These are phyloP conservation scores for Rhazya stricta DNA, from an alignment of 257 asterid genomes.

Conservation along the genomic window DNA sequence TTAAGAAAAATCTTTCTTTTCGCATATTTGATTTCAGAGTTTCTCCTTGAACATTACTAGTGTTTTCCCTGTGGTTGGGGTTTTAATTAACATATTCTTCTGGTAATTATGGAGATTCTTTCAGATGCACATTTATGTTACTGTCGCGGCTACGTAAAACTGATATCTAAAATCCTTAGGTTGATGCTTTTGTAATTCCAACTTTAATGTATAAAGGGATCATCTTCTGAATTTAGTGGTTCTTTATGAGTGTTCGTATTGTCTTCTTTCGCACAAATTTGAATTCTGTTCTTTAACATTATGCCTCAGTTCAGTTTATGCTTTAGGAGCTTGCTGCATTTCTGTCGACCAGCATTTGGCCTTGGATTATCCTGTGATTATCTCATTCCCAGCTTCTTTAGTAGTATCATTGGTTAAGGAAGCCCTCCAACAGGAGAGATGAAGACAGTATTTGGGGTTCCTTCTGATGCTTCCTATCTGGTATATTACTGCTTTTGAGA, in stretches of 20 bases:
- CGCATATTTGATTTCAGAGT: neutral
- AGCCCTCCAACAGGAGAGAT: constrained; percentile 3
- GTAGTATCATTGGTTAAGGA: neutral
- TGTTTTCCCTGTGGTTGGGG: neutral
- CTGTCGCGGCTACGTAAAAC: neutral
- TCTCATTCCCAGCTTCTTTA: neutral
- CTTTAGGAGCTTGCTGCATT: neutral
- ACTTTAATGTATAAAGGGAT: neutral
- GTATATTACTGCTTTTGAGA: constrained; percentile 23
- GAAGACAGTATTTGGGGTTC: constrained; percentile 31
- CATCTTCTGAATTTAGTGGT: neutral
- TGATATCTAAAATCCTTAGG: neutral
- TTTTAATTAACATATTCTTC: neutral
- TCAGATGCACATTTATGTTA: neutral
- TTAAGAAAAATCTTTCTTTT: neutral
- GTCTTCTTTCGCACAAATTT: neutral
- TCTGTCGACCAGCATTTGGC: neutral
- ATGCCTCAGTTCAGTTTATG: constrained; percentile 7
- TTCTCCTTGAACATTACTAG: neutral
- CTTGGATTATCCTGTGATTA: neutral
- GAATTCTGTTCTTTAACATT: neutral
- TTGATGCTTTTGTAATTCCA: neutral
- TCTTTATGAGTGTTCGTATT: no score
- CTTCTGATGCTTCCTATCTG: constrained; percentile 20
- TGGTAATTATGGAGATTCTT: neutral